Evolutionary conservation across 306 rosid species (phyloP).

Genomic region (Fragaria iinumae): DNA sequence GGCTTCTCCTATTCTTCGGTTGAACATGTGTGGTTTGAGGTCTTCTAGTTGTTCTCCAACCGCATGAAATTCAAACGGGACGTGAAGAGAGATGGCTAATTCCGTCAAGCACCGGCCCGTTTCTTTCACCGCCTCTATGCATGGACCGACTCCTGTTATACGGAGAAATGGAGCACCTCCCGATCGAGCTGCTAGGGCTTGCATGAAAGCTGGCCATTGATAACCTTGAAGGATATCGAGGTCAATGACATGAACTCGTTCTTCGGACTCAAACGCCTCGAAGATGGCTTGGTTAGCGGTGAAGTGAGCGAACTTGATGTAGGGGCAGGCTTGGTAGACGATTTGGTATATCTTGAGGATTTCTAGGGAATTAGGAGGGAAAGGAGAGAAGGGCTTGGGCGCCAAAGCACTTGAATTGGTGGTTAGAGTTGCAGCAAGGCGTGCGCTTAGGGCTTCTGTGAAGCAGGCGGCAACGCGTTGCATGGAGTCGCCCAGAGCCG

Average conservation of each 20-base stretch:
- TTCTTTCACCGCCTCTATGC: constrained; percentile 48
- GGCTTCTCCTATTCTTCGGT: constrained; percentile 79
- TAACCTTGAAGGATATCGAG: constrained; percentile 86
- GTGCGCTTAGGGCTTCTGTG: constrained; percentile 70
- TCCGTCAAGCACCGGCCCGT: constrained; percentile 69
- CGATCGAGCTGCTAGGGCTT: constrained; percentile 75
- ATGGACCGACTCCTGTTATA: constrained; percentile 59
- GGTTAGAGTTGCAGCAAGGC: constrained; percentile 65
- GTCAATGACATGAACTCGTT: constrained; percentile 82
- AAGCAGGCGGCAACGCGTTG: constrained; percentile 86
- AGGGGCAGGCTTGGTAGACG: constrained; percentile 92
- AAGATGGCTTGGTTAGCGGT: constrained; percentile 91
- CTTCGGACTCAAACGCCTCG: constrained; percentile 82
- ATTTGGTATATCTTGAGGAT: constrained; percentile 82
- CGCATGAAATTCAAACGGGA: constrained; percentile 82
- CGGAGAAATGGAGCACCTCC: constrained; percentile 60
- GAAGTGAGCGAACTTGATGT: constrained; percentile 85
- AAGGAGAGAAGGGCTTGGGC: constrained; percentile 36
- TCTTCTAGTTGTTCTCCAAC: constrained; percentile 72
- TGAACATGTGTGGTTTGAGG: constrained; percentile 74
- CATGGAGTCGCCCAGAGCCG: constrained; percentile 88
- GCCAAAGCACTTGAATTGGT: constrained; percentile 15
- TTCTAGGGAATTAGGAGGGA: constrained; percentile 68
- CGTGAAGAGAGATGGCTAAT: constrained; percentile 68
- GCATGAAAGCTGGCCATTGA: constrained; percentile 96